phyloP scores from a whole-genome alignment of 2,329 filamentous ascomycete species.

The Capronia epimyces region DNA sequence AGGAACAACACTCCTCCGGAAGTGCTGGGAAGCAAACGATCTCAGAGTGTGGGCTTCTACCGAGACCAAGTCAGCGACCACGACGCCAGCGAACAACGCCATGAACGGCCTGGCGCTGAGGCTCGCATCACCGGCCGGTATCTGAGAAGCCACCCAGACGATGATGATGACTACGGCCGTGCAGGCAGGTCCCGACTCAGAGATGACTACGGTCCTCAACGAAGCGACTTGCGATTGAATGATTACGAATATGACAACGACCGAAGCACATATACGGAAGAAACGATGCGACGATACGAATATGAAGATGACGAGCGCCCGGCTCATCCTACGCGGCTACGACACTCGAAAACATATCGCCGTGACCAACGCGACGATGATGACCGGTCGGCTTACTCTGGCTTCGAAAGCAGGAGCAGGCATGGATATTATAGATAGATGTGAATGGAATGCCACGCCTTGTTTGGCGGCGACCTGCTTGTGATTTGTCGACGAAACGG shows the following conservation, averaged over 20 bases:
- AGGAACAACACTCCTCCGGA: conserved; percentile 16
- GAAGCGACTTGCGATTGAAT: conserved; percentile 30
- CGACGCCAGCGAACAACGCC: conserved; percentile 23
- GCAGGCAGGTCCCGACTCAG: conserved; percentile 31
- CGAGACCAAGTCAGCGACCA: conserved; percentile 21
- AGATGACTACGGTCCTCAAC: conserved; percentile 30
- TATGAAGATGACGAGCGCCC: conserved; percentile 17
- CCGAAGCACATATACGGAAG: conserved; percentile 18
- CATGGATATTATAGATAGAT: conserved; percentile 17
- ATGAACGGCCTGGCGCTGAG: conserved; percentile 26
- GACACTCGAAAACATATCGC: conserved; percentile 8
- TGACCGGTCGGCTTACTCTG: conserved; percentile 16
- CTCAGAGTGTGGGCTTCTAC: conserved; percentile 23
- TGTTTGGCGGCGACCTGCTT: not conserved
- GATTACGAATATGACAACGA: conserved; percentile 30
- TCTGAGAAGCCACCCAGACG: conserved; percentile 13
- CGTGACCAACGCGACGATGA: conserved; percentile 15
- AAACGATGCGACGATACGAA: conserved; percentile 22
- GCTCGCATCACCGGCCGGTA: conserved; percentile 22
- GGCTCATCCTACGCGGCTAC: conserved; percentile 16
- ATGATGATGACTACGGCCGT: conserved; percentile 10
- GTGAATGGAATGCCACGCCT: not conserved
- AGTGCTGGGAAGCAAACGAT: conserved; percentile 6
- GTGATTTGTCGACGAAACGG: not conserved
- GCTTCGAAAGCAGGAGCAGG: conserved; percentile 13